A percentile compares a stretch with the other conserved stretches of the same genome.
Conservation (phyloP, 768 basidiomycete species). For the Pleurotus giganteus region DNA sequence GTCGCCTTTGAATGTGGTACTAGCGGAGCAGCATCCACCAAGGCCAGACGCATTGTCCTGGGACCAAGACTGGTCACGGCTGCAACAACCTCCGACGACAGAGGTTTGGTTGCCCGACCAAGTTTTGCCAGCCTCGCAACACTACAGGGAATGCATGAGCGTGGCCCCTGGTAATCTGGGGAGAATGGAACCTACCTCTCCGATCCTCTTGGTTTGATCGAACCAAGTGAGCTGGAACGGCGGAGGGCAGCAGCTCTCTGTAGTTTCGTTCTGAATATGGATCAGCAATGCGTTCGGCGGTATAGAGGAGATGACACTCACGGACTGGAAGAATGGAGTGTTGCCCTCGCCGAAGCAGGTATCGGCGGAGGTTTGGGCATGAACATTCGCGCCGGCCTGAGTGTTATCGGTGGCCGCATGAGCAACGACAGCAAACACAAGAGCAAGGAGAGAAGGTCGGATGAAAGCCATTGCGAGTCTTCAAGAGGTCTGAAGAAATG, state of each 20-base stretch:
- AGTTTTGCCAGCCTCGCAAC: neutral
- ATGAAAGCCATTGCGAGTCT: slow-evolving; percentile 8
- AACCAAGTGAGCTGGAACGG: slow-evolving; percentile 1
- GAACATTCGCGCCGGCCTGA: neutral
- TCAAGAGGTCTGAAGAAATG: too few relatives aligned
- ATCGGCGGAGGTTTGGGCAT: neutral
- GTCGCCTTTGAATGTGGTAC: neutral
- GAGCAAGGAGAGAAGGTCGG: neutral
- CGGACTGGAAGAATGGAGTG: slow-evolving; percentile 3
- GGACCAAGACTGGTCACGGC: neutral
- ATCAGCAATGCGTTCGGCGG: neutral
- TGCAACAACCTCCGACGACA: neutral
- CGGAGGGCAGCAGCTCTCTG: neutral
- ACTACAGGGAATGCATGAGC: neutral
- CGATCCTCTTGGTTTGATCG: neutral
- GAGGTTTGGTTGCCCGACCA: slow-evolving; percentile 5
- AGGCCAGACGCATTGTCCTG: slow-evolving; percentile 5
- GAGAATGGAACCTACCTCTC: neutral
- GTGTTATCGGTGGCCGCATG: neutral
- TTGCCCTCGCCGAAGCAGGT: slow-evolving; percentile 2
- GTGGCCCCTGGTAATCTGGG: neutral
- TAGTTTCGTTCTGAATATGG: neutral
- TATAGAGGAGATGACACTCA: neutral
- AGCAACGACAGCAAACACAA: neutral
- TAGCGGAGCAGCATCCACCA: slow-evolving; percentile 1